Percentiles rank a stretch among this genome's conserved stretches.
These are phyloP conservation scores for Scheffersomyces spartinae DNA, from an alignment of 805 yeast species.

Conservation along the genomic window DNA sequence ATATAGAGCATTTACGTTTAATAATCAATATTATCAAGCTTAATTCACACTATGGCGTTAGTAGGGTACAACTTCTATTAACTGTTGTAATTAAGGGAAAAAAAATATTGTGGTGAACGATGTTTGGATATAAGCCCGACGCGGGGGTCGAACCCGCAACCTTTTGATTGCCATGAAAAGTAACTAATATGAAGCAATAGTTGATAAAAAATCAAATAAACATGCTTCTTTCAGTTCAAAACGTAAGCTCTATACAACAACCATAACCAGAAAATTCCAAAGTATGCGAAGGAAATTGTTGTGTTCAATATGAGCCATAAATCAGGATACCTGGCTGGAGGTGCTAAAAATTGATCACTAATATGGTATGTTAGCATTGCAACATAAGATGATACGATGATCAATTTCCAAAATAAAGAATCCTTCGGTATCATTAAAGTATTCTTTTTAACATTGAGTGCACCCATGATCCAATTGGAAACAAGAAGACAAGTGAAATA, in stretches of 20 bases:
- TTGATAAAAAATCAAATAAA: too few species aligned
- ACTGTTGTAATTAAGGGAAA: too few species aligned
- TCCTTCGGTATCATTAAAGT: conserved; percentile 13
- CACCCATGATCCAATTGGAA: conserved; percentile 54
- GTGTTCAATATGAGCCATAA: conserved; percentile 75
- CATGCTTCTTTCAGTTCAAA: too few species aligned
- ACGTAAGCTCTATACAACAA: conserved; percentile 38
- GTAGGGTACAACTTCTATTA: too few species aligned
- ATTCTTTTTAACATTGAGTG: conserved; percentile 8
- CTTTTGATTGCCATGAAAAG: too few species aligned
- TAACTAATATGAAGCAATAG: too few species aligned
- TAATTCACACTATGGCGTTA: too few species aligned
- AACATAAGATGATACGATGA: conserved; percentile 19
- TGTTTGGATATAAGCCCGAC: too few species aligned
- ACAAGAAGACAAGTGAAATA: conserved; percentile 48
- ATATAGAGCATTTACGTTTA: too few species aligned
- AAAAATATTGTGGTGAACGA: too few species aligned
- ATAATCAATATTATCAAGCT: too few species aligned
- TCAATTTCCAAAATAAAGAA: conserved; percentile 13
- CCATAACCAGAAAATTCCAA: conserved; percentile 76
- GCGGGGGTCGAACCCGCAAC: too few species aligned
- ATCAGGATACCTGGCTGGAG: conserved; percentile 67
- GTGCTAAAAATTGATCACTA: conserved; percentile 36
- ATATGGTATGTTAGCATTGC: conserved; percentile 40
- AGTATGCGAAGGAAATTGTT: conserved; percentile 63